A percentile compares a stretch with the other conserved stretches of the same genome.
Conservation (phyloP, 108 stramenopile genomes). For the Discostella stelligeroides region DNA sequence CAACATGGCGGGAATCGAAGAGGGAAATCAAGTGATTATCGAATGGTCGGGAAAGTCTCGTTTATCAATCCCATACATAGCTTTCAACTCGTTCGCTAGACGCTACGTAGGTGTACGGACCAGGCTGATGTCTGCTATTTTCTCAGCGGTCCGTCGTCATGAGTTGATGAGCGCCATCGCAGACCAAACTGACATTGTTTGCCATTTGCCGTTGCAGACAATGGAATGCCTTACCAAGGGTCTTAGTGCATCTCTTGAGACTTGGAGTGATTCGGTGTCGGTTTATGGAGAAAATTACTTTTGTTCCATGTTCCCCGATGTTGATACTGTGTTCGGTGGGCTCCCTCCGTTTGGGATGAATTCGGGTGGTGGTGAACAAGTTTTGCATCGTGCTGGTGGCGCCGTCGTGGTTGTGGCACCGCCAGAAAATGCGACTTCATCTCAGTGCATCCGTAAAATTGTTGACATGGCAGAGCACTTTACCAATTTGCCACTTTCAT, state of each 20-base stretch:
- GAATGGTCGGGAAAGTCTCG: conserved; percentile 71
- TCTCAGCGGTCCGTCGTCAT: conserved; percentile 68
- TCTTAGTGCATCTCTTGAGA: conserved; percentile 59
- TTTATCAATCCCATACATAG: conserved; percentile 44
- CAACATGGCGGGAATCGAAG: conserved; percentile 60
- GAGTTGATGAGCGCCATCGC: conserved; percentile 72
- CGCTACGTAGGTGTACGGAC: conserved; percentile 67
- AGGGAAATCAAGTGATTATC: conserved; percentile 49
- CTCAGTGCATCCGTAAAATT: conserved; percentile 64
- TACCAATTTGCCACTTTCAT: conserved; percentile 66
- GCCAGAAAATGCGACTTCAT: conserved; percentile 75
- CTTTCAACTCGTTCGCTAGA: conserved; percentile 54
- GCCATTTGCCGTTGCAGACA: conserved; percentile 54
- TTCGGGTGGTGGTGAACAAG: conserved; percentile 51
- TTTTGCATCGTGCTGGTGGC: conserved; percentile 49
- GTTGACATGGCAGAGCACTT: conserved; percentile 58
- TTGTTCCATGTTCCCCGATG: conserved; percentile 73
- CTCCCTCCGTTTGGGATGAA: conserved; percentile 66
- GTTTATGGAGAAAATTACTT: conserved; percentile 61
- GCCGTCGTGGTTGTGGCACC: conserved; percentile 65
- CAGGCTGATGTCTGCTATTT: conserved; percentile 67
- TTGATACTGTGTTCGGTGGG: conserved; percentile 78
- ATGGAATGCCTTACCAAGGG: conserved; percentile 44
- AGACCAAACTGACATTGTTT: conserved; percentile 65
- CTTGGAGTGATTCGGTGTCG: conserved; percentile 70